Evolutionary conservation across 306 rosid species (phyloP), one percentile per base, ranked within the genome.

Genomic region (Fragaria iinumae): DNA sequence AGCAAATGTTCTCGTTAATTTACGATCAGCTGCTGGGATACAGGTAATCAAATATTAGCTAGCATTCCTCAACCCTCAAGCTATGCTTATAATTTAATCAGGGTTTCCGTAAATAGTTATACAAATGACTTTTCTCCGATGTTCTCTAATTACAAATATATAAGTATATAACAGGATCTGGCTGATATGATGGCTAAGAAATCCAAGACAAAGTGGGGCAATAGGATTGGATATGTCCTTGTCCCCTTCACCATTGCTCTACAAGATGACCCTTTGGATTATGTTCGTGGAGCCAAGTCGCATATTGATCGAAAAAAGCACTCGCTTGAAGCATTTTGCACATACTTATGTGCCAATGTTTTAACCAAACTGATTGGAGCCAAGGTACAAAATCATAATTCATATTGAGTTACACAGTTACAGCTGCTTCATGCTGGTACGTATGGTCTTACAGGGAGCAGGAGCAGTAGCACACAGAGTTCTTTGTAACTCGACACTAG

Each of bases 121-220:
- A 11, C n/a, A 55, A 17, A 17, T 41, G 68, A 29, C 43, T 23
- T 12, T 14, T 44, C 44, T 16, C 29, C 21, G 10, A 50, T 59
- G 57, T 73, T 60, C n/a, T 38, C 27, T 56, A 45, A 52, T 49
- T 20, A 25, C 14, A 21, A 0, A 32, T 29, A 29, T 29, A 27
- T 0, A 29, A 29, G 32, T 14, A 50, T 48, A 23, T 59, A 62
- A 67, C 83, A 90, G 97, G 88, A 76, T 41, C 11, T 92, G 36
- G 89, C 93, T 21, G 89, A 90, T 80, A 83, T 86, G 93, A 85
- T 90, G 90, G 86, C 81, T 4, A 83, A 88, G 81, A 85, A 83
- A 29, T 86, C 93, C 25, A 88, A 85, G 82, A 74, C 71, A 17
- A 84, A 64, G 78, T 92, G 93, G 93, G 97, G 91, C 29, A 92